These are phyloP conservation scores for Apiotrichum akiyoshidainum DNA, from an alignment of 1,284 basidiomycete genomes.

Conservation along the genomic window DNA sequence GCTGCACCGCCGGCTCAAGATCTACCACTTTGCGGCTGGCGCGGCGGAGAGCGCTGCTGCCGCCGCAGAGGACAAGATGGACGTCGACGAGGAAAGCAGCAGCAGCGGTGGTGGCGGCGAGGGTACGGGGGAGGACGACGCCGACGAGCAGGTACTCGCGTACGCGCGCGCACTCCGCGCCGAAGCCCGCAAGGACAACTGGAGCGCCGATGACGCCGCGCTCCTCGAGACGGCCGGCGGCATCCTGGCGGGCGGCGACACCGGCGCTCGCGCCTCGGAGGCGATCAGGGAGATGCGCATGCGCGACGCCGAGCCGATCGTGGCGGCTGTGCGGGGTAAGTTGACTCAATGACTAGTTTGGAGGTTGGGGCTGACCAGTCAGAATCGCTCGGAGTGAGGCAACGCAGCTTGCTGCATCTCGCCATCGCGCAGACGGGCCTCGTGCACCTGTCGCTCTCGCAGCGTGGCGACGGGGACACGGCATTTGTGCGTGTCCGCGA, in stretches of 20 bases:
- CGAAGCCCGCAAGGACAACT: constrained; percentile 1
- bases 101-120: background rate
- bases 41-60: background rate
- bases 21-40: constrained; percentile 11
- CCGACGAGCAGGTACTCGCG: background rate
- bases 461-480: constrained; percentile 14
- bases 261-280: background rate
- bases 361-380: background rate
- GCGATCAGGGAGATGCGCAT: background rate
- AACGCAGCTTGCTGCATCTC: constrained; percentile 7
- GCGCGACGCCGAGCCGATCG: background rate
- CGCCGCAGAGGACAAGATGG: background rate
- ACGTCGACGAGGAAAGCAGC: background rate
- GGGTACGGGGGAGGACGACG: background rate
- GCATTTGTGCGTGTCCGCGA: constrained; percentile 12
- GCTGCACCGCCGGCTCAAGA: background rate
- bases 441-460: constrained; percentile 12
- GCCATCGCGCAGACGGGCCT: constrained; percentile 21
- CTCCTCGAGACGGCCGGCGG: constrained; percentile 11
- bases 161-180: constrained; percentile 3
- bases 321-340: background rate
- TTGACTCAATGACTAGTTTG: background rate
- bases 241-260: constrained; percentile 4
- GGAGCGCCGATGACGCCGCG: constrained; percentile 3
- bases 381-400: constrained; percentile 15